These are phyloP conservation scores for Tubosaeta sp. DNA, from an alignment of 768 basidiomycete genomes.

Conservation along the genomic window DNA sequence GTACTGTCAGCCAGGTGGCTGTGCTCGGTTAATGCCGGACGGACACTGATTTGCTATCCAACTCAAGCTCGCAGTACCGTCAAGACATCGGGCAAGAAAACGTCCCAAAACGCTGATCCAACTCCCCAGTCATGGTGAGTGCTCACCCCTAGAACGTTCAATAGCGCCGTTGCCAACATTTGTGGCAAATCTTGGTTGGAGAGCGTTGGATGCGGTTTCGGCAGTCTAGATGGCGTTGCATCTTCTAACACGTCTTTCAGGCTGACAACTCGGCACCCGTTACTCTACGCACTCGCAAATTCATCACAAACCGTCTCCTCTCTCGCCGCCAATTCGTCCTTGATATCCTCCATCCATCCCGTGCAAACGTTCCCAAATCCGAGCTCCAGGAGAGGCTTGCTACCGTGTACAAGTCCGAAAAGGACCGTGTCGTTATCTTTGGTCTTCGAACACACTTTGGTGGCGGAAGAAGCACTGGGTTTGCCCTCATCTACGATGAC, in stretches of 20 bases:
- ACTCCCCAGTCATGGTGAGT: conserved; percentile 35
- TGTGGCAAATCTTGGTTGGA: conserved; percentile 5
- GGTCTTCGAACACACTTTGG: conserved; percentile 96
- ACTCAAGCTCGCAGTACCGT: conserved; percentile 13
- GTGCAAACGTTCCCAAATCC: conserved; percentile 87
- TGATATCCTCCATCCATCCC: conserved; percentile 93
- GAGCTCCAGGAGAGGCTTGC: conserved; percentile 94
- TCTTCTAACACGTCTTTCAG: conserved; percentile 36
- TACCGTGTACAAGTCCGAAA: conserved; percentile 87
- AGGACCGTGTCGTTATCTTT: conserved; percentile 86
- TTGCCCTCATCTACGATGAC: conserved; percentile 96
- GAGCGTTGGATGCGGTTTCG: conserved; percentile 25
- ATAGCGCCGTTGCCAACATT: conserved; percentile 1
- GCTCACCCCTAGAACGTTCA: conserved; percentile 8
- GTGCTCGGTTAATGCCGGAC: conserved; percentile 43
- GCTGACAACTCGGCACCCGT: conserved; percentile 80
- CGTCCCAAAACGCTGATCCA: conserved; percentile 16
- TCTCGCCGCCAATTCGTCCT: conserved; percentile 95
- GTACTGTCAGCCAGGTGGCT: no score
- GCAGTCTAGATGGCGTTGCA: conserved; percentile 19
- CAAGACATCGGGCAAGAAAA: conserved; percentile 29
- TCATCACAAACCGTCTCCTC: conserved; percentile 97
- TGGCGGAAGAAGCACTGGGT: conserved; percentile 96
- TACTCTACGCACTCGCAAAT: conserved; percentile 97
- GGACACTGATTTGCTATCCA: conserved; percentile 26